Evolutionary conservation across 345 rosid species (phyloP).

Genomic region (Brassica carinata): DNA sequence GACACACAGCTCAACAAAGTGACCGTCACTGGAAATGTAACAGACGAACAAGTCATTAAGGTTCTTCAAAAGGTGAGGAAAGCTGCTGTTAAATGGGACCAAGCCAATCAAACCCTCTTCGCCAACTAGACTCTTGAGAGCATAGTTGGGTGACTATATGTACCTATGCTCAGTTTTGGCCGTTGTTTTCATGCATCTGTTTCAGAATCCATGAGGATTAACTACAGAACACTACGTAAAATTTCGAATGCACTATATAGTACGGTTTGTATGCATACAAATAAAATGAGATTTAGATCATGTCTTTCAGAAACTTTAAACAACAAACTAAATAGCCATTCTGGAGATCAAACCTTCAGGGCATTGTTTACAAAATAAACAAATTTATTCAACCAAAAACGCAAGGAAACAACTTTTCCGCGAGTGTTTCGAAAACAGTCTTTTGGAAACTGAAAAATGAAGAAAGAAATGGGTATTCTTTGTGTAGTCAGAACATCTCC

Average conservation of each 20-base stretch:
- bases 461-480: constrained; percentile 15
- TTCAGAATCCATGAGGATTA: background rate
- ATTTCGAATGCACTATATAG: background rate
- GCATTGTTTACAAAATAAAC: background rate
- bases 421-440: no score
- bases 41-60: constrained; percentile 64
- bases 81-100: constrained; percentile 57
- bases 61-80: constrained; percentile 79
- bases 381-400: constrained; percentile 20
- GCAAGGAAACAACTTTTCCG: no score
- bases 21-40: constrained; percentile 76
- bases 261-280: background rate
- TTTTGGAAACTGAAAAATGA: constrained; percentile 3
- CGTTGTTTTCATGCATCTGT: background rate
- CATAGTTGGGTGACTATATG: no score
- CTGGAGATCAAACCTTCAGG: background rate
- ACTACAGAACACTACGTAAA: background rate
- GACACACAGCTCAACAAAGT: constrained; percentile 84
- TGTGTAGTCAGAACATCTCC: background rate
- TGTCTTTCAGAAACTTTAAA: background rate
- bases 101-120: constrained; percentile 30
- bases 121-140: constrained; percentile 12
- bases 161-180: constrained; percentile 10
- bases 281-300: background rate
- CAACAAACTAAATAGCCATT: no score